Evolutionary conservation across 73 alveolate genomes (phyloP), one percentile per base, ranked within the genome.

Genomic region (Symbiodinium natans): DNA sequence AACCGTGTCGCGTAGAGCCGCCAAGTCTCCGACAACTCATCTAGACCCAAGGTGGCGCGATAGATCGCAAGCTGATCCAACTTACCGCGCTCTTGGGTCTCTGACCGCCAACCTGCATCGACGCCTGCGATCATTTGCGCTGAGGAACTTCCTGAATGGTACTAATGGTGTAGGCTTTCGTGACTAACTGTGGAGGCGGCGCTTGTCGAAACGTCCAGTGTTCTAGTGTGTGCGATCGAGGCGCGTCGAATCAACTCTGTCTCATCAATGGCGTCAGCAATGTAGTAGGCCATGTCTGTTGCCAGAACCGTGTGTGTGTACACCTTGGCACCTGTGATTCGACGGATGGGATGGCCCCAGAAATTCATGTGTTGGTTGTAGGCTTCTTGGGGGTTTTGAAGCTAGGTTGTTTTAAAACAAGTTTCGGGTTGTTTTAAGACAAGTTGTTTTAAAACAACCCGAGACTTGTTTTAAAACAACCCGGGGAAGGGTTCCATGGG

Each of bases 11-110:
- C 21, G 13, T 63, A 3, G 36, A 9, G 33, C 80, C 31, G 43
- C 43, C 84, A 74, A n/a, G 36, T 39, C 36, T 38, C 95, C 75
- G 74, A 31, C 86, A 89, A 21, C 42, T 27, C 48, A 10, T 21
- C 75, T 25, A 39, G 34, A 36, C 87, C 87, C 48, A 89, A 41
- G 23, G 39, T 83, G 2, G 73, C 34, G 33, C 95, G 86, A 31
- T 89, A 89, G 74, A 89, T 89, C 48, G 48, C 56, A 43, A 89
- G 95, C 38, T 89, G 95, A 41, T 63, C 86, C 36, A 89, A 13
- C 29, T 40, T 33, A 10, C 95, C 95, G 31, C 56, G 75, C 75
- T 15, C 85, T 40, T 41, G 41, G 11, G 93, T 86, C n/a, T 86
- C 93, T 19, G 38, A 74, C 4, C 82, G 83, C 93, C 93, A 86